Percentiles rank a stretch among this genome's conserved stretches.
Conservation (phyloP, 192 early-diverging fungal species). For the Backusella sp. region DNA sequence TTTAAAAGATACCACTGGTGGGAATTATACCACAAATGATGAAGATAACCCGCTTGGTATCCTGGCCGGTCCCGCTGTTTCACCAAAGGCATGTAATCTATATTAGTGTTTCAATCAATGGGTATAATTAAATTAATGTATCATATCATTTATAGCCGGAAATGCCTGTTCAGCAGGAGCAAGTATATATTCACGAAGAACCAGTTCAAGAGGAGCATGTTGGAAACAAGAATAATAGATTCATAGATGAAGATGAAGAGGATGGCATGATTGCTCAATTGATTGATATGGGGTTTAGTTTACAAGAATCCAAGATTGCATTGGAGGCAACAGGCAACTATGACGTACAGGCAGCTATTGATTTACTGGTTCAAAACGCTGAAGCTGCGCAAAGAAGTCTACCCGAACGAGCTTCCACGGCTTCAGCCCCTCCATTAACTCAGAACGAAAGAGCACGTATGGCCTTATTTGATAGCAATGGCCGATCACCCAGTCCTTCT, state of each 20-base stretch:
- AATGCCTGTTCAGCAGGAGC: neutral
- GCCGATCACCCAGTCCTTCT: neutral
- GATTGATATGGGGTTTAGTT: slow-evolving; percentile 78
- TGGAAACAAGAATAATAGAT: neutral
- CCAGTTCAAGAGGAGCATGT: neutral
- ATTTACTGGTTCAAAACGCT: slow-evolving; percentile 41
- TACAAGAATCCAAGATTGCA: slow-evolving; percentile 61
- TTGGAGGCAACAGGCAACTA: slow-evolving; percentile 67
- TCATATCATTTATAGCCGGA: neutral
- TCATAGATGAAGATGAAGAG: slow-evolving; percentile 10
- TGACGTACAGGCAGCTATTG: slow-evolving; percentile 54
- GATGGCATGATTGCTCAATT: slow-evolving; percentile 69
- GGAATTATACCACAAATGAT: neutral
- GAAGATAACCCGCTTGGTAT: slow-evolving; percentile 35
- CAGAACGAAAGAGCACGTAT: slow-evolving; percentile 11
- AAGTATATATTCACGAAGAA: neutral
- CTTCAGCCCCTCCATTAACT: neutral
- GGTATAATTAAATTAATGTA: neutral
- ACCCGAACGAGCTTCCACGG: neutral
- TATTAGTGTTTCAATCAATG: neutral
- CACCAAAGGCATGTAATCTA: neutral
- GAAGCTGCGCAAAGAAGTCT: slow-evolving; percentile 2
- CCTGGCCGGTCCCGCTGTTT: slow-evolving; percentile 23
- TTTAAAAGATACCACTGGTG: neutral
- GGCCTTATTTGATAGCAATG: slow-evolving; percentile 12